phyloP scores from a whole-genome alignment of 2,329 filamentous ascomycete species.

The Verticillium nonalfalfae region DNA sequence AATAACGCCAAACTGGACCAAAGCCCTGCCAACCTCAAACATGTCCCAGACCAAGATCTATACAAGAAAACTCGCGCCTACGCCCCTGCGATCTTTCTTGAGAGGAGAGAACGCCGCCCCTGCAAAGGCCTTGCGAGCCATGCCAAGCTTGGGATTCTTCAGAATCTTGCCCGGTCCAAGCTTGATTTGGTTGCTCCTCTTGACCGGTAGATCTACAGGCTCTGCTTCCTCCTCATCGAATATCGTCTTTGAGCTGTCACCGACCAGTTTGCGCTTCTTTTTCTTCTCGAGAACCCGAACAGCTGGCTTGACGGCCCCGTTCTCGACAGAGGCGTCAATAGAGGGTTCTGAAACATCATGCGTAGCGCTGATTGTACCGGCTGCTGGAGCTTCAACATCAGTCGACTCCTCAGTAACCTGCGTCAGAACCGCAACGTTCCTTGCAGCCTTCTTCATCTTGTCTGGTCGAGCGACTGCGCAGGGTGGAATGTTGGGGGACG shows the following conservation, averaged over 20 bases:
- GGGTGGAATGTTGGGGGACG: conserved; percentile 33
- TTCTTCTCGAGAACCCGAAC: conserved; percentile 24
- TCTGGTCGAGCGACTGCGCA: conserved; percentile 10
- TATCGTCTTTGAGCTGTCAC: conserved; percentile 55
- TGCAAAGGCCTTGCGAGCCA: conserved; percentile 41
- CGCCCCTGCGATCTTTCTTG: conserved; percentile 61
- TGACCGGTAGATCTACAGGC: conserved; percentile 17
- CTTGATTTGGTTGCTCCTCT: conserved; percentile 25
- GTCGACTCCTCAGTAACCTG: conserved; percentile 22
- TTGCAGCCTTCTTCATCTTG: conserved; percentile 14
- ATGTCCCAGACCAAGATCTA: conserved; percentile 14
- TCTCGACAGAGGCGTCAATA: background rate
- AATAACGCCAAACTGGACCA: background rate
- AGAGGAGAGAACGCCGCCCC: conserved; percentile 61
- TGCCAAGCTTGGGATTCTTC: conserved; percentile 29
- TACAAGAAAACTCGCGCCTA: conserved; percentile 54
- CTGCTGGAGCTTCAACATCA: background rate
- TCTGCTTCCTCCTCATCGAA: conserved; percentile 63
- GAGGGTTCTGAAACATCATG: background rate
- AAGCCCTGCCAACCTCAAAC: background rate
- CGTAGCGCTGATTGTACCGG: background rate
- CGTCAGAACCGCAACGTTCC: background rate
- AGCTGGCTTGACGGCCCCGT: background rate
- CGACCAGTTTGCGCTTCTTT: conserved; percentile 70
- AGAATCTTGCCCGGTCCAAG: conserved; percentile 14